Evolutionary conservation across 177 flowering plant genomes (phyloP).

Genomic region (Tripterygium wilfordii): DNA sequence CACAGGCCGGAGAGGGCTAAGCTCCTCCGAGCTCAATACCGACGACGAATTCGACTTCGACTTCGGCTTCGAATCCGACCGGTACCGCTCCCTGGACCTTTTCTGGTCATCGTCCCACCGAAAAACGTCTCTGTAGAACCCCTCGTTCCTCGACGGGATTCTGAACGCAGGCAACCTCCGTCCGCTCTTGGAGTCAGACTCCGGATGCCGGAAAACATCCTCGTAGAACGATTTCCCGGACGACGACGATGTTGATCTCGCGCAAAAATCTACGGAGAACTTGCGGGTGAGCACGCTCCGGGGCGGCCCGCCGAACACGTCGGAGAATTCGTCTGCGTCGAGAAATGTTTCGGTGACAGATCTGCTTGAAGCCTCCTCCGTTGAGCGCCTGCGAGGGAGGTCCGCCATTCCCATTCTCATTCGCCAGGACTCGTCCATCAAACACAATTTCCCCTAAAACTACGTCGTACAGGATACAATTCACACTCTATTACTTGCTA

Average conservation of each 20-base stretch:
- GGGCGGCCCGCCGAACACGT: constrained; percentile 90
- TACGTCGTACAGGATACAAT: no score
- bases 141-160: constrained; percentile 25
- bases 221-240: constrained; percentile 38
- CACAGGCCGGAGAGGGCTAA: constrained; percentile 52
- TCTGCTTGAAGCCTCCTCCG: constrained; percentile 6
- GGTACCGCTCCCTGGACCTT: constrained; percentile 28
- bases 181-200: constrained; percentile 17
- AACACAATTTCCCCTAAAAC: no score
- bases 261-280: constrained; percentile 32
- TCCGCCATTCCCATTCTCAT: constrained; percentile 36
- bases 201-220: constrained; percentile 52
- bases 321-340: constrained; percentile 57
- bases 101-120: constrained; percentile 34
- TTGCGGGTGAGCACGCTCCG: constrained; percentile 39
- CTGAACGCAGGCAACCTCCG: constrained; percentile 38
- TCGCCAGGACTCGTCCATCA: constrained; percentile 68
- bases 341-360: constrained; percentile 4
- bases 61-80: constrained; percentile 35
- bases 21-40: constrained; percentile 72
- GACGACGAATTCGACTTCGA: constrained; percentile 59
- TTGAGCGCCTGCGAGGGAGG: constrained; percentile 21
- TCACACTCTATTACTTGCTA: no score
- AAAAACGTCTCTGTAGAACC: constrained; percentile 58
- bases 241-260: constrained; percentile 4